Conservation (phyloP, 2,329 filamentous ascomycete species). For the Apiospora aurea region DNA sequence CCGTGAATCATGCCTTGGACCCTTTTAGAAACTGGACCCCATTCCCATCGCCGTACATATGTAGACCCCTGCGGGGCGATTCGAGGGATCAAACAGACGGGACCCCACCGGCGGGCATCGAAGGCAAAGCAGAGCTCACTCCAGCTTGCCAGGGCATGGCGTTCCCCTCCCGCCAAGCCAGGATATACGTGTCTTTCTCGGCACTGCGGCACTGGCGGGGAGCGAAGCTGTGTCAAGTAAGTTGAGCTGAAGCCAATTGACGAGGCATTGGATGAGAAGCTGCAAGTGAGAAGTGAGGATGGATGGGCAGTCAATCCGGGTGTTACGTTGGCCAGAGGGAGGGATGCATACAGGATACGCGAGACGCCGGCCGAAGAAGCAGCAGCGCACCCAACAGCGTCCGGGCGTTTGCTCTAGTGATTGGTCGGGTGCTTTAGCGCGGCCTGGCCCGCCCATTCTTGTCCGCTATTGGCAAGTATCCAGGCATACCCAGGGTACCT, state of each 20-base stretch:
- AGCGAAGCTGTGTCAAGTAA: slow-evolving; percentile 4
- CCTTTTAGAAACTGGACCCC: slow-evolving; percentile 20
- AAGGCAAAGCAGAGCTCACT: not conserved
- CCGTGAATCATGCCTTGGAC: slow-evolving; percentile 4
- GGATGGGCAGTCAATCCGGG: not conserved
- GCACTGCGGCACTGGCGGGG: not conserved
- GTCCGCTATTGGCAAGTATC: not conserved
- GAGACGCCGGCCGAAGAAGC: slow-evolving; percentile 15
- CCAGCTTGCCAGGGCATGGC: not conserved
- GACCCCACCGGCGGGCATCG: slow-evolving; percentile 3
- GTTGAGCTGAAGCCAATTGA: slow-evolving; percentile 1
- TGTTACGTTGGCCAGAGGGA: not conserved
- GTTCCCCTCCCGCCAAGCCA: slow-evolving; percentile 17
- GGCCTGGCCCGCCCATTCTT: not conserved
- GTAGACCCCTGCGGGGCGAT: slow-evolving; percentile 19
- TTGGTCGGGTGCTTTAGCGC: not conserved
- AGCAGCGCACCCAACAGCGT: not conserved
- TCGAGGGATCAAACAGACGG: slow-evolving; percentile 9
- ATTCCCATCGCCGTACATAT: not conserved
- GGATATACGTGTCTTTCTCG: slow-evolving; percentile 18
- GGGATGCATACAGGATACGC: not conserved
- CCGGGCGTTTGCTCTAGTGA: slow-evolving; percentile 9
- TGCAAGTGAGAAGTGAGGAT: slow-evolving; percentile 2
- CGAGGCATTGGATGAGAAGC: not conserved
- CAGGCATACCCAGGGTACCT: not conserved